Evolutionary conservation across 257 asterid genomes (phyloP), one percentile per base, ranked within the genome.

Genomic region (Rhazya stricta): DNA sequence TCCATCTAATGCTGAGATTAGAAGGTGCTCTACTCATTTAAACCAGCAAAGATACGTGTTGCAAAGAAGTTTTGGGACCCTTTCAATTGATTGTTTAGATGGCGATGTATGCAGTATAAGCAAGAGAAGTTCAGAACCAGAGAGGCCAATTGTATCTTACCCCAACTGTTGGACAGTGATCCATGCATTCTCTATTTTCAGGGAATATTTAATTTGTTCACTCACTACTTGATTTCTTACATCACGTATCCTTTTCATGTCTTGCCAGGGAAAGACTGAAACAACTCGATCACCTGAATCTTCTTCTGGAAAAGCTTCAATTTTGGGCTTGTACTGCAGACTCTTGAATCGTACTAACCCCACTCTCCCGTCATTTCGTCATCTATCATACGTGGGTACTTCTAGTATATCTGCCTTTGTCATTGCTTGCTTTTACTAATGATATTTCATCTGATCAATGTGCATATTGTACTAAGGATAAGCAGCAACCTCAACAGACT

Each of bases 401-500:
- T 68, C 29, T 46, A 71, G n/a, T 39, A 74, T 71, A 32, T 56
- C 11, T 43, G 32, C 56, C 65, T 56, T 36, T 58, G 41, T 51
- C 21, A 16, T 5, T 74, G 10, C 74, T 78, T 42, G 39, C 9
- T 62, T 72, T 51, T n/a, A 19, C 18, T 50, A 15, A 27, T 61
- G 25, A 69, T 25, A 9, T 75, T 50, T 48, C 36, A 37, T 66
- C 58, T 50, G 41, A 56, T 77, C 72, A 48, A 34, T 41, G 75
- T 60, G 42, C 48, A 70, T 62, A 68, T 29, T 29, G 32, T 41
- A 76, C 41, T 62, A 56, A 69, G 43, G n/a, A 67, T 74, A 32
- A 46, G 65, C 79, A 69, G 67, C 81, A 60, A 61, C 75, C 86
- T 85, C 78, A 88, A 72, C 75, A 56, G 62, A 79, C 77, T 77